Evolutionary conservation across 208 protist genomes (phyloP).

Genomic region (Acanthamoeba sp.): DNA sequence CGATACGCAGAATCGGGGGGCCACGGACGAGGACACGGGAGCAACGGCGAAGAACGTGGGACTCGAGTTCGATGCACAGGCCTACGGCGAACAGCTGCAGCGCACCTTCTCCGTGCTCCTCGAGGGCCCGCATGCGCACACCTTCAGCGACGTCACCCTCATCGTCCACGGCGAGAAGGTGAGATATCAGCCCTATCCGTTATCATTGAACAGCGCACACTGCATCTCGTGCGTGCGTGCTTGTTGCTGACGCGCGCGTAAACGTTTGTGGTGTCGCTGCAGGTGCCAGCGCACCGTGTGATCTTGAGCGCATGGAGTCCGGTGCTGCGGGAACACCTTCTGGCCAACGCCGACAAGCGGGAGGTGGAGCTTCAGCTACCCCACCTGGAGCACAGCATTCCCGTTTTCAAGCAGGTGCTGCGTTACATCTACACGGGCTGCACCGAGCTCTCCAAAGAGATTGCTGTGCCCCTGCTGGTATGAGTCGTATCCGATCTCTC

Average conservation of each 20-base stretch:
- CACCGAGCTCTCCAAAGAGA: slow-evolving; percentile 18
- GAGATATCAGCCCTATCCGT: background rate
- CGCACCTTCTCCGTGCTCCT: background rate
- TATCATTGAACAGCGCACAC: background rate
- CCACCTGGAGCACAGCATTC: slow-evolving; percentile 7
- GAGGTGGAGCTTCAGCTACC: slow-evolving; percentile 41
- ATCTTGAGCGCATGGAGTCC: slow-evolving; percentile 7
- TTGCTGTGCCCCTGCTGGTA: background rate
- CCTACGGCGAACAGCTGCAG: slow-evolving; percentile 50
- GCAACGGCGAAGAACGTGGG: slow-evolving; percentile 32
- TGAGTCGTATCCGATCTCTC: background rate
- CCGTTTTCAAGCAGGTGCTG: slow-evolving; percentile 56
- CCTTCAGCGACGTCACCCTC: slow-evolving; percentile 55
- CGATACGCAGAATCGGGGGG: background rate
- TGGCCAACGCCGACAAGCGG: background rate
- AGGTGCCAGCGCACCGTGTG: background rate
- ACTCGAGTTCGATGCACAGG: slow-evolving; percentile 43
- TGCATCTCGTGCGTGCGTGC: no score
- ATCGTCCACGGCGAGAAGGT: slow-evolving; percentile 38
- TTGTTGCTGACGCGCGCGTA: background rate
- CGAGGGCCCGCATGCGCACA: background rate
- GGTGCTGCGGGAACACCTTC: background rate
- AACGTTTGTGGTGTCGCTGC: background rate
- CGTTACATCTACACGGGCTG: slow-evolving; percentile 38
- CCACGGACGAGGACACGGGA: background rate